Conservation (phyloP, 257 asterid genomes). For the Solanum neorickii region DNA sequence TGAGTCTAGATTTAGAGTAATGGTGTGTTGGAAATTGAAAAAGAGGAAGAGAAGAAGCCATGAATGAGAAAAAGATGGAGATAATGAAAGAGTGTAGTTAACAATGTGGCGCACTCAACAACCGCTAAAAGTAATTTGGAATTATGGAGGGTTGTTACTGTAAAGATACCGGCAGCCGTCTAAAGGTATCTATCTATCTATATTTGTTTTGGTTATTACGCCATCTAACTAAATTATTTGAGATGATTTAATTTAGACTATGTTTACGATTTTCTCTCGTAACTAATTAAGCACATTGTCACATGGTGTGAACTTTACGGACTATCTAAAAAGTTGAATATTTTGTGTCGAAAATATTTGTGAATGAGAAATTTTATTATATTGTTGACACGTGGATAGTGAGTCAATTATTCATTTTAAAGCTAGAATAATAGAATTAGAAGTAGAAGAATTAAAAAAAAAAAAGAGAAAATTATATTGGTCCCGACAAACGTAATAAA, state of each 20-base stretch:
- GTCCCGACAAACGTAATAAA: no score
- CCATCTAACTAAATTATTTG: neutral
- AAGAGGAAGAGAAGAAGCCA: conserved; percentile 51
- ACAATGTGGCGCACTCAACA: conserved; percentile 7
- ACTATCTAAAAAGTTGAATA: no score
- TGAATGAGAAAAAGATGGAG: neutral
- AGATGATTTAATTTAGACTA: no score
- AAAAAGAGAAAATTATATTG: no score
- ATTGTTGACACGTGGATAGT: neutral
- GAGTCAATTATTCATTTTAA: neutral
- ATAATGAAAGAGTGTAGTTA: neutral
- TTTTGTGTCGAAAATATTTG: no score
- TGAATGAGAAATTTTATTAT: no score
- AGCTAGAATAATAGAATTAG: no score
- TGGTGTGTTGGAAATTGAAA: conserved; percentile 20
- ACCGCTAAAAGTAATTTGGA: neutral
- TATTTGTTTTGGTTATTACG: neutral
- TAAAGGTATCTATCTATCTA: neutral
- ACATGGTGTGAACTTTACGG: neutral
- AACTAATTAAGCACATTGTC: no score
- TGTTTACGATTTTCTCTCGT: no score
- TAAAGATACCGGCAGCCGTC: neutral
- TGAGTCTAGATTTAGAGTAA: conserved; percentile 6
- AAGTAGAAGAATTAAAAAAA: no score
- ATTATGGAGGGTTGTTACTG: neutral